A percentile compares a stretch with the other conserved stretches of the same genome.
Conservation (phyloP, 129 eudicot genomes). For the Tagetes erecta region DNA sequence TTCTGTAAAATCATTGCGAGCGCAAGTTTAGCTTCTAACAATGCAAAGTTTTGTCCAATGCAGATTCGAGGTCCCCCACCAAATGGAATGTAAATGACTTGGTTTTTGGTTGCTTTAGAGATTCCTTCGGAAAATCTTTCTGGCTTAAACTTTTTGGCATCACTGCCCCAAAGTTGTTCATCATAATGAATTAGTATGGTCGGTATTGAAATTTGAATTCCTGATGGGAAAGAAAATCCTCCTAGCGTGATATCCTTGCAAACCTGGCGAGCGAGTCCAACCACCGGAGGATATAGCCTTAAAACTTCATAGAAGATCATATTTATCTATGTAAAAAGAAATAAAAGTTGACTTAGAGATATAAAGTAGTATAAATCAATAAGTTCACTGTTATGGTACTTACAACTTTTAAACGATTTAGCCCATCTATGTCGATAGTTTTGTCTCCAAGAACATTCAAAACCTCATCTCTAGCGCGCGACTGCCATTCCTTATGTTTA, state of each 20-base stretch:
- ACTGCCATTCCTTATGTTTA: too few relatives aligned
- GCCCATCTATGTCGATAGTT: too few relatives aligned
- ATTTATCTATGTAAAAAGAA: too few relatives aligned
- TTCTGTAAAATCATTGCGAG: conserved; percentile 11
- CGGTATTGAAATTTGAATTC: neutral
- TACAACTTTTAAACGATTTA: too few relatives aligned
- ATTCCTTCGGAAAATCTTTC: conserved; percentile 20
- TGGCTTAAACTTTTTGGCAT: conserved; percentile 16
- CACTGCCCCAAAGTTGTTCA: conserved; percentile 15
- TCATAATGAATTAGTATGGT: conserved; percentile 21
- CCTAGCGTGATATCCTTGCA: neutral
- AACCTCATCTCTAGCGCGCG: too few relatives aligned
- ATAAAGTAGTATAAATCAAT: too few relatives aligned
- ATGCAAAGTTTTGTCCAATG: neutral
- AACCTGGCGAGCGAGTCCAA: too few relatives aligned
- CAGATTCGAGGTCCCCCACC: neutral
- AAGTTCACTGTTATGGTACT: too few relatives aligned
- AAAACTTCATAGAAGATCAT: too few relatives aligned
- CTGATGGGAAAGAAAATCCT: conserved; percentile 6
- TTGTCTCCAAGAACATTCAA: too few relatives aligned
- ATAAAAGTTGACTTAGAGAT: too few relatives aligned
- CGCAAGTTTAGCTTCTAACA: neutral
- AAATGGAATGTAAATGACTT: neutral
- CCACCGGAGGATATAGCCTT: too few relatives aligned
- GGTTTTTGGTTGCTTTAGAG: neutral